Percentiles rank a stretch among this genome's conserved stretches.
Conservation (phyloP, 371 early-diverging fungal species). For the Phascolomyces articulosus region DNA sequence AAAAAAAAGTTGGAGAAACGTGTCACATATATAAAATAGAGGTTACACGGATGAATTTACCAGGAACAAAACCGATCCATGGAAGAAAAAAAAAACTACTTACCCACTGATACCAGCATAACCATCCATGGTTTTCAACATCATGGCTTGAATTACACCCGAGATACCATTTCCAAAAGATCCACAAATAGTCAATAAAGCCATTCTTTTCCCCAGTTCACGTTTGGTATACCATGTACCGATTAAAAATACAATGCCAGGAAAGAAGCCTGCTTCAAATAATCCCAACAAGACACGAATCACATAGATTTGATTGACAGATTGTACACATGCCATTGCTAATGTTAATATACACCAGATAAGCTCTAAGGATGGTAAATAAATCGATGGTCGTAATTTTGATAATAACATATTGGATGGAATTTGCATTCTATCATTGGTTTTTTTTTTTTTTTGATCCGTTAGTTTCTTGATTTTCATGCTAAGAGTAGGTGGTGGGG, state of each 20-base stretch:
- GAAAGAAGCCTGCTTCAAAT: conserved; percentile 67
- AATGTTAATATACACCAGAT: conserved; percentile 61
- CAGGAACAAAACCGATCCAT: background rate
- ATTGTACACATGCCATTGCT: conserved; percentile 64
- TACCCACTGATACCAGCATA: conserved; percentile 49
- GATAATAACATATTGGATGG: conserved; percentile 67
- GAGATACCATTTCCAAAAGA: conserved; percentile 44
- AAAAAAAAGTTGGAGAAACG: background rate
- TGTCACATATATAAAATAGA: too few species aligned
- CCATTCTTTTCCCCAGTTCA: conserved; percentile 44
- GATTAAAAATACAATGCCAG: conserved; percentile 52
- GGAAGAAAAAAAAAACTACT: background rate
- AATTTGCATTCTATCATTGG: conserved; percentile 49
- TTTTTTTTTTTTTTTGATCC: conserved; percentile 1
- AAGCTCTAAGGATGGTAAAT: conserved; percentile 54
- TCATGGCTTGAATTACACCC: conserved; percentile 47
- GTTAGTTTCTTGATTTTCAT: too few species aligned
- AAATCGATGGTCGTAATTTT: conserved; percentile 50
- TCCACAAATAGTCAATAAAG: conserved; percentile 44
- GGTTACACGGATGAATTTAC: too few species aligned
- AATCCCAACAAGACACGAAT: conserved; percentile 62
- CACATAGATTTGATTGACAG: conserved; percentile 44
- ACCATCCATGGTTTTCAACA: conserved; percentile 53
- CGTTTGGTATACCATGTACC: conserved; percentile 56
- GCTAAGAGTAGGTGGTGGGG: too few species aligned